These are phyloP conservation scores for Aspergillus bombycis DNA, from an alignment of 2,329 filamentous ascomycete species.

Conservation along the genomic window DNA sequence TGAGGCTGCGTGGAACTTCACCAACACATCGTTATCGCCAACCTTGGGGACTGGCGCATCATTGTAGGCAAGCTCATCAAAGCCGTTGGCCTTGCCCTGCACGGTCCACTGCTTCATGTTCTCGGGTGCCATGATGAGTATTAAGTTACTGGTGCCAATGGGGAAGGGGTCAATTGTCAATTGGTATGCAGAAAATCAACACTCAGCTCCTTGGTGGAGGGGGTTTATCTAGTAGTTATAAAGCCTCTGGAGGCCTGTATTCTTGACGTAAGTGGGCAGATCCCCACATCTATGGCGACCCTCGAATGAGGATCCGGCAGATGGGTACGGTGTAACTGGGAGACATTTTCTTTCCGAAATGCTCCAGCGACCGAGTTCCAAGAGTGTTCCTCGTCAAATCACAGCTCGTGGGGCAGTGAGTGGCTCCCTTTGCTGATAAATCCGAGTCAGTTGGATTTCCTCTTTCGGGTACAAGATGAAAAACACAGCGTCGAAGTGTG, in stretches of 20 bases:
- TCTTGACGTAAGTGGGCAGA: constrained; percentile 16
- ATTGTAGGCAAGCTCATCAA: constrained; percentile 62
- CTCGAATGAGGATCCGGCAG: background rate
- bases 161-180: background rate
- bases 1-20: constrained; percentile 61
- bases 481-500: background rate
- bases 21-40: constrained; percentile 72
- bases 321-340: background rate
- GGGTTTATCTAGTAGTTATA: background rate
- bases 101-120: constrained; percentile 61
- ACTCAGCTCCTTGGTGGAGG: background rate
- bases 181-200: background rate
- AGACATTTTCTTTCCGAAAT: background rate
- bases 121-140: constrained; percentile 31
- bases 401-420: background rate
- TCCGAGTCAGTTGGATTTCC: background rate
- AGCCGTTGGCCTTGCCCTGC: constrained; percentile 53
- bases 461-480: background rate
- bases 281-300: constrained; percentile 1
- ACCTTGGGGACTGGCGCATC: constrained; percentile 60
- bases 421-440: constrained; percentile 12
- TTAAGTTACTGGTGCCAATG: background rate
- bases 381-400: background rate
- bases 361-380: background rate
- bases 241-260: background rate